Base-by-base conservation (phyloP, 805 yeast genomes). In the Candida tallmaniae region DNA sequence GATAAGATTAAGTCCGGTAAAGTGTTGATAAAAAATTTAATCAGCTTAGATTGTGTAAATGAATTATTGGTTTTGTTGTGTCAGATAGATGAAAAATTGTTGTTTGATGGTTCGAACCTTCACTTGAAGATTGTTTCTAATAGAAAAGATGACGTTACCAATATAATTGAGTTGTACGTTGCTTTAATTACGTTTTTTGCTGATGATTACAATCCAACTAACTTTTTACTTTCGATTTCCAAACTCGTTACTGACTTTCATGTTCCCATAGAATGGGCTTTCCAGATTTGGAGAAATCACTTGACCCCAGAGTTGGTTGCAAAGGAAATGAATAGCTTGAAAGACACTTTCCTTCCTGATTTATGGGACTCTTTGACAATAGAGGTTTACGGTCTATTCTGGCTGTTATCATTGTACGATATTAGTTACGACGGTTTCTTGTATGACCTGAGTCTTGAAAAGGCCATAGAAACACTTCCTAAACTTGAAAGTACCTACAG, bases 331-430 rank as follows among this genome's bases (percentile, higher is more conserved):
- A 2, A 17, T 8, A n/a, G 12, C 11, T 7, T 18, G 11, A n/a
- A 24, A 5, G 15, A 17, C 3, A 31, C 32, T 18, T 36, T 40
- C n/a, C 31, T 35, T 4, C 38, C 42, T 11, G 39, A 34, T 1
- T 11, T 31, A 17, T 11, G 25, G 25, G 10, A 18, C 5, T 13
- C 20, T 12, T 32, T 78, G 2, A 47, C 63, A 2, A 50, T 56
- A 10, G 66, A 62, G 0, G 58, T 86, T 19, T 84, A 70, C 47
- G 58, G 65, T 2, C 61, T 72, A 1, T 89, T 88, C 47, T 89
- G 96, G 96, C 75, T 67, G 41, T 61, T 83, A 22, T 71, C 81
- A 0, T 58, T 86, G 6, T 79, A 82, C 49, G 96, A 88, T 47
- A 74, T 88, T 21, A 72, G 74, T 40, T 80, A 58, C 50, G 70